Percentiles rank a stretch among this genome's conserved stretches.
Evolutionary conservation across 2,329 filamentous ascomycete genomes (phyloP).

Genomic region (Chaetomium sp.): DNA sequence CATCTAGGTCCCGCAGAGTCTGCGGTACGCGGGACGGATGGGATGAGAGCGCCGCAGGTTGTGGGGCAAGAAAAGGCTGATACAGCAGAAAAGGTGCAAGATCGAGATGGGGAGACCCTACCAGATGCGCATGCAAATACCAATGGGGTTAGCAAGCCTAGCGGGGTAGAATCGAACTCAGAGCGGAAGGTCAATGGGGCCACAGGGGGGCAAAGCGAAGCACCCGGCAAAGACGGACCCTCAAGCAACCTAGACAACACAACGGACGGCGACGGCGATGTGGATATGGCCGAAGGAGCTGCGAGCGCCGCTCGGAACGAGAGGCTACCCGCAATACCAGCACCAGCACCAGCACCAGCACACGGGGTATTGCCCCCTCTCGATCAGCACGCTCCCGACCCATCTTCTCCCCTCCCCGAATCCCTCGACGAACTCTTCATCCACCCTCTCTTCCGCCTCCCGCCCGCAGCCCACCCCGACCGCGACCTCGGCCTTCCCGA

Average conservation of each 20-base stretch:
- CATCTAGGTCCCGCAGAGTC: background rate
- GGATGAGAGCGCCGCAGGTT: background rate
- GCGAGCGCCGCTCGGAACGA: background rate
- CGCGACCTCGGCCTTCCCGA: conserved; percentile 66
- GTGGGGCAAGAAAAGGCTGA: background rate
- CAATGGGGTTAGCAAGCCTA: background rate
- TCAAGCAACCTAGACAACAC: background rate
- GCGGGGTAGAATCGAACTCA: no score
- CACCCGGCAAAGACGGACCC: background rate
- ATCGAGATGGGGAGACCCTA: conserved; percentile 5
- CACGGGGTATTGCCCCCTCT: background rate
- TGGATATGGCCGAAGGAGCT: conserved; percentile 18
- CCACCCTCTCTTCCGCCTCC: conserved; percentile 68
- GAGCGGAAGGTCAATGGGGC: no score
- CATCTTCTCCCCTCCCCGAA: background rate
- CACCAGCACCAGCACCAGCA: background rate
- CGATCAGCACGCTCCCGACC: background rate
- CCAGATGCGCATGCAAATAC: conserved; percentile 8
- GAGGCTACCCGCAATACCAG: no score
- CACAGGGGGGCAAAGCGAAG: no score
- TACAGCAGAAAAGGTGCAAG: conserved; percentile 1
- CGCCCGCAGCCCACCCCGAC: conserved; percentile 55
- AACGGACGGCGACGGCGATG: conserved; percentile 5
- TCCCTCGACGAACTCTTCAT: conserved; percentile 46
- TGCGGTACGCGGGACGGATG: background rate